Evolutionary conservation across 2,329 filamentous ascomycete genomes (phyloP), one percentile per base, ranked within the genome.

Genomic region (Penicillium sp.): DNA sequence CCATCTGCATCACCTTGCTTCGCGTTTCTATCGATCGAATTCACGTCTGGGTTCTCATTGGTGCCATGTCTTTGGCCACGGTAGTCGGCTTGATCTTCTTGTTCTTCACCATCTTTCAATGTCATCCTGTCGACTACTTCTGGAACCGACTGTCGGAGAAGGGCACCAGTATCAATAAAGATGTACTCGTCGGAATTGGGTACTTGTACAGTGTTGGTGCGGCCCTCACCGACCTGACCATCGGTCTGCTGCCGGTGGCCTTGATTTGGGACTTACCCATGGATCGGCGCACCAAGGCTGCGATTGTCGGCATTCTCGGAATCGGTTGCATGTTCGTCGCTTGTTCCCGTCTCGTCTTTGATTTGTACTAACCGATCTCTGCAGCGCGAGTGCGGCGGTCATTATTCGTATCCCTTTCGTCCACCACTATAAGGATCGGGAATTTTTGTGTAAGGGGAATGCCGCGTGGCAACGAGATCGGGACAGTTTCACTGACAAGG

Each of bases 201-300:
- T 78, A 80, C 46, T 53, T 77, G 2, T 79, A 80, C 59, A 78
- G 75, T 46, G 71, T 63, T 1, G 71, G 73, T 23, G 68, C 71
- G 20, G 62, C 70, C 31, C 61, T 73, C 3, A 74, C 75, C 33
- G 78, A 81, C 58, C 74, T 79, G 35, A 76, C 74, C 1, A 67
- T 81, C n/a, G 71, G 74, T 5, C 68, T 80, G 29, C 64, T 81
- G 1, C 79, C 78, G 0, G 72, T 77, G 4, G 76, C 77, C 46
- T 66, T 84, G 9, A 71, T 84, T 1, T 79, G 73, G 69, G 70
- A 75, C 20, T 61, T 84, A 25, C 75, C 79, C 47, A 81, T 84
- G 74, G 75, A 75, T 39, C 60, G 47, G 5, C 72, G 71, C 46
- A 76, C 73, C 1, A 83, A 82, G 56, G 15, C 74, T 1, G 72